phyloP scores from a whole-genome alignment of 2,329 filamentous ascomycete genomes.

The Neofusicoccum parvum region DNA sequence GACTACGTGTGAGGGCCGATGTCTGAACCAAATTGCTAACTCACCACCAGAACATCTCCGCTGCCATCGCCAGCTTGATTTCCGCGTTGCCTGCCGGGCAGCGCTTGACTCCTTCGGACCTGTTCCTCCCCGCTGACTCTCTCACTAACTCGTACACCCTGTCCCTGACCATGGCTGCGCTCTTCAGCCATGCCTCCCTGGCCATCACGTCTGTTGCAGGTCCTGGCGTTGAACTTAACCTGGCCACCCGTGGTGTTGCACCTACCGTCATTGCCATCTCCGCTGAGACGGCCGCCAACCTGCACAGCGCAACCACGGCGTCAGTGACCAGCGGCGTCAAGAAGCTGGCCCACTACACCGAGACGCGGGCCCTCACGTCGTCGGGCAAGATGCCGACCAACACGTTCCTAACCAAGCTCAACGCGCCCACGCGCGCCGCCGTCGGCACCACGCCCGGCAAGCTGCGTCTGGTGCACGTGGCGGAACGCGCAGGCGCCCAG shows the following conservation, averaged over 20 bases:
- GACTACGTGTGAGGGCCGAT: slow-evolving; percentile 7
- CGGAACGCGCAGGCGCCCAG: slow-evolving; percentile 66
- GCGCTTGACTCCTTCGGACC: slow-evolving; percentile 71
- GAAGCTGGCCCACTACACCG: slow-evolving; percentile 69
- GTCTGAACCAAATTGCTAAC: neutral
- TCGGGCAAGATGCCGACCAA: slow-evolving; percentile 73
- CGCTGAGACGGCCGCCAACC: slow-evolving; percentile 69
- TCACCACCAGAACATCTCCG: slow-evolving; percentile 69
- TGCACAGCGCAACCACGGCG: slow-evolving; percentile 64
- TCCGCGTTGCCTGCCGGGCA: slow-evolving; percentile 74
- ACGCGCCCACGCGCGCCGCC: slow-evolving; percentile 60
- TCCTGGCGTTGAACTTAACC: slow-evolving; percentile 67
- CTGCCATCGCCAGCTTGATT: slow-evolving; percentile 78
- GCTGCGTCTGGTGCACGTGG: slow-evolving; percentile 78
- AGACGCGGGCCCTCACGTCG: slow-evolving; percentile 66
- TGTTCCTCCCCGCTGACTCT: slow-evolving; percentile 82
- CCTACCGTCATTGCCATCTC: slow-evolving; percentile 83
- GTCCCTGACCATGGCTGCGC: slow-evolving; percentile 75
- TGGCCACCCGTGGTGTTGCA: slow-evolving; percentile 73
- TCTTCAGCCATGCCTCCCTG: slow-evolving; percentile 82
- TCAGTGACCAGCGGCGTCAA: slow-evolving; percentile 65
- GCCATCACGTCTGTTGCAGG: slow-evolving; percentile 88
- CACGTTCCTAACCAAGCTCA: slow-evolving; percentile 63
- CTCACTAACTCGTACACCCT: slow-evolving; percentile 80
- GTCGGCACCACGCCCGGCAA: slow-evolving; percentile 68